Conservation (phyloP, 108 stramenopile species). For the Pseudonitzschia delicatissima region DNA sequence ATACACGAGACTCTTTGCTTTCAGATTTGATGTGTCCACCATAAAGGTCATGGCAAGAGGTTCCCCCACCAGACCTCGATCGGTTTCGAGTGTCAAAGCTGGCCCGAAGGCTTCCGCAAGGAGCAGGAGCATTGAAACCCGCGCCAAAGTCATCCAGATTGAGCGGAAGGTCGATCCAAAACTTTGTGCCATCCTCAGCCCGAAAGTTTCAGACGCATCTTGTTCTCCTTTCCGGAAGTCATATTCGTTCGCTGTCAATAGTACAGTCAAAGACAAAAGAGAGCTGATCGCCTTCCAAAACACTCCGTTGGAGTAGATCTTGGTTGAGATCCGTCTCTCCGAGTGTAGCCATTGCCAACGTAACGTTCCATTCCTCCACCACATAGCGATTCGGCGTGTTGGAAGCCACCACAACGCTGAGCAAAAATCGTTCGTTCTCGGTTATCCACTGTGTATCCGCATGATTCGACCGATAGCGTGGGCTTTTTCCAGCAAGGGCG, state of each 20-base stretch:
- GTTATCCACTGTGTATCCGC: conserved; percentile 39
- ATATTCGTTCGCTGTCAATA: conserved; percentile 13
- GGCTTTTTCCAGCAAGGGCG: conserved; percentile 63
- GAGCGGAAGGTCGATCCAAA: conserved; percentile 53
- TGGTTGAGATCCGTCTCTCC: conserved; percentile 50
- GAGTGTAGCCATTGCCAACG: conserved; percentile 33
- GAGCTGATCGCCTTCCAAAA: conserved; percentile 59
- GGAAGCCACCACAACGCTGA: conserved; percentile 54
- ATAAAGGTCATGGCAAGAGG: conserved; percentile 59
- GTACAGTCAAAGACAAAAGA: conserved; percentile 58
- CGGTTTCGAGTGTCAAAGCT: conserved; percentile 35
- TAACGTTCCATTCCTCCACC: conserved; percentile 58
- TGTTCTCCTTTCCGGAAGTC: conserved; percentile 25
- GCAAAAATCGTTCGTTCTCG: conserved; percentile 38
- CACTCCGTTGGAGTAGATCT: conserved; percentile 41
- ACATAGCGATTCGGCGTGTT: conserved; percentile 65
- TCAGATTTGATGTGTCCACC: conserved; percentile 23
- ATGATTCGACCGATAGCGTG: conserved; percentile 54
- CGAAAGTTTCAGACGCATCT: conserved; percentile 47
- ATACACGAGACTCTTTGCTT: conserved; percentile 27
- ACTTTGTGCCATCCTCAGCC: conserved; percentile 59
- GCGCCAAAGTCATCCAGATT: conserved; percentile 50
- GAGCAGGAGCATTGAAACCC: too few relatives aligned
- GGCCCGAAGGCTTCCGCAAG: conserved; percentile 35
- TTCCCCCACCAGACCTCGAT: conserved; percentile 57